Evolutionary conservation across 768 basidiomycete genomes (phyloP).

Genomic region (Lenzites betulinus): DNA sequence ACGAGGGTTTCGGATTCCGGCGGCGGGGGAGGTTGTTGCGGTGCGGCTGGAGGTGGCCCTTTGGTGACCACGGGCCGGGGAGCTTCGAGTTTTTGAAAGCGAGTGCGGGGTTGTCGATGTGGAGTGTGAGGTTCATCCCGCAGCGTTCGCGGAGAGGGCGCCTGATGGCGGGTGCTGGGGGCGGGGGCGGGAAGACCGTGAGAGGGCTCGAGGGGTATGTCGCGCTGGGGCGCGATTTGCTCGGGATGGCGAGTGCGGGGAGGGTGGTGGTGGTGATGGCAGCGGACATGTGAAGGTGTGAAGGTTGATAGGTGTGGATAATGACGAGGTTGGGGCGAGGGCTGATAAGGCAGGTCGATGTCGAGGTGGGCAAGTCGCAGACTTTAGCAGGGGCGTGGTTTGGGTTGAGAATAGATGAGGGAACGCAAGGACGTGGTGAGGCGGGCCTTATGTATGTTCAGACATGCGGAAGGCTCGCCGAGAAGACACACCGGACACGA

Average conservation of each 20-base stretch:
- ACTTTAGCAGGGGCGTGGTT: not conserved
- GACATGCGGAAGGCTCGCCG: constrained; percentile 20
- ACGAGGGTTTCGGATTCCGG: constrained; percentile 21
- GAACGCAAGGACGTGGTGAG: not conserved
- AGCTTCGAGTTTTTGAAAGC: constrained; percentile 4
- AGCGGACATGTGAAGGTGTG: constrained; percentile 1
- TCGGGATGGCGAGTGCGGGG: constrained; percentile 9
- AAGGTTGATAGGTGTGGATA: not conserved
- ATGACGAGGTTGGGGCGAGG: not conserved
- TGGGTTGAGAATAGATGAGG: constrained; percentile 3
- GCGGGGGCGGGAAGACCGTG: constrained; percentile 20
- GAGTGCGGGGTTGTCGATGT: constrained; percentile 9
- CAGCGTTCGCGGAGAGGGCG: constrained; percentile 24
- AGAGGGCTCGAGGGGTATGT: constrained; percentile 25
- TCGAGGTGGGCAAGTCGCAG: constrained; percentile 14
- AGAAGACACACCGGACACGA: constrained; percentile 14
- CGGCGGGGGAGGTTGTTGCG: constrained; percentile 26
- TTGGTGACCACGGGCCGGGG: constrained; percentile 20
- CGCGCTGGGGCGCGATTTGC: constrained; percentile 4
- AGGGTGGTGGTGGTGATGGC: not conserved
- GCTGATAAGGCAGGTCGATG: not conserved
- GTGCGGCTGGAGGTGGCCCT: constrained; percentile 29
- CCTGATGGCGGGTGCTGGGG: constrained; percentile 11
- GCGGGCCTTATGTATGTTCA: constrained; percentile 8
- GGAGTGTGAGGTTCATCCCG: constrained; percentile 18